Evolutionary conservation across 1,284 basidiomycete genomes (phyloP), one percentile per base, ranked within the genome.

Genomic region (Amylostereum areolatum): DNA sequence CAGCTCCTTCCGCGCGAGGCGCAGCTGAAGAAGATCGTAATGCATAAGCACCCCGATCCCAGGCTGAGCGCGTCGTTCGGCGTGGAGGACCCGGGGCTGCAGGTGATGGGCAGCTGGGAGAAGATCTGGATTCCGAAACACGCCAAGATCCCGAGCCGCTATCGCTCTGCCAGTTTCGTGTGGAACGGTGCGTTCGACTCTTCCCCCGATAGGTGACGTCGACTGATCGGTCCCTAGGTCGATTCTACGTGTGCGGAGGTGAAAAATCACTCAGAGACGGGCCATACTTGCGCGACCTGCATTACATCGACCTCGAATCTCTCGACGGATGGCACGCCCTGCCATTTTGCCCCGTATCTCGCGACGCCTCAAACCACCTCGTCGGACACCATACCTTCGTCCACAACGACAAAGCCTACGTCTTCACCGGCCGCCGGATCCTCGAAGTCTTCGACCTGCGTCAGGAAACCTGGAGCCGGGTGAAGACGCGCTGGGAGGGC

Each of bases 371-470:
- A 11, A 45, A 54, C 4, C 54, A 54, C 24, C 42, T 37, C 2
- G 54, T 56, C 36, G 35, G 57, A 8, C 53, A 56, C 30, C 60
- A 55, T 55, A 58, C 62, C 49, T 46, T 50, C 28, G 50, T 61
- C 5, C 49, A 59, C 43, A 51, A 57, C 11, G 37, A 34, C 45
- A 31, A 25, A 42, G 62, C 62, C 2, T 62, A 64, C 42, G 57
- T 65, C 27, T 62, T 64, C 50, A 57, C 52, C 2, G 64, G 63
- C 7, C 33, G 41, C 1, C 46, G 48, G 5, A 36, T 50, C 3
- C 29, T 66, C 43, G 58, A 60, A 44, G 58, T 48, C 50, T 65
- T 64, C 41, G 63, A 66, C 47, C 57, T 64, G 10, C 46, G 42
- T 36, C 60, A 53, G 11, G 55, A 60, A 34, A 55, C 37, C 28